These are phyloP conservation scores for Sphagnum fallax DNA, from an alignment of 228 moss, liverwort and hornwort species.

Conservation along the genomic window DNA sequence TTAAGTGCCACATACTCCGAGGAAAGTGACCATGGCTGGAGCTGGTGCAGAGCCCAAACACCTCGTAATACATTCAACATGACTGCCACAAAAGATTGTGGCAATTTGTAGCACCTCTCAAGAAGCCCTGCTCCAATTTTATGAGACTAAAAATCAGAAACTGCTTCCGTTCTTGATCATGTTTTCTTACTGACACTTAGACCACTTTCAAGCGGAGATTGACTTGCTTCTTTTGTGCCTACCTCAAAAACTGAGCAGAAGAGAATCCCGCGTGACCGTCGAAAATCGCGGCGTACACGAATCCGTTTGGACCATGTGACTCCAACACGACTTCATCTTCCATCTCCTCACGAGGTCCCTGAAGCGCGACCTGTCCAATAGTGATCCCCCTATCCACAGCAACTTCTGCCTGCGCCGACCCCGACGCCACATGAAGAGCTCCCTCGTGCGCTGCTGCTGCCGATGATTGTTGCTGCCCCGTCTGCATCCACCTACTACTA, in stretches of 20 bases:
- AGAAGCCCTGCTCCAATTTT: no score
- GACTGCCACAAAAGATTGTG: no score
- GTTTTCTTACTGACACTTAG: no score
- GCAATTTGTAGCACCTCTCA: no score
- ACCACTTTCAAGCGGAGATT: no score
- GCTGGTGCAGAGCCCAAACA: no score
- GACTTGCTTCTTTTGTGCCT: neutral
- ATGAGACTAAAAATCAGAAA: no score
- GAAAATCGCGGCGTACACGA: conserved; percentile 67
- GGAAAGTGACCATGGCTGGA: no score
- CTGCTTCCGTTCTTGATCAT: no score
- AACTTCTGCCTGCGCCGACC: conserved; percentile 45
- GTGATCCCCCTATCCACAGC: conserved; percentile 24
- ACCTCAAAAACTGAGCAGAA: conserved; percentile 59
- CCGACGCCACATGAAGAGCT: conserved; percentile 17
- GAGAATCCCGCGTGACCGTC: conserved; percentile 79
- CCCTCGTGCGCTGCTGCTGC: neutral
- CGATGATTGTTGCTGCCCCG: neutral
- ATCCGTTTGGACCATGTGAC: conserved; percentile 49
- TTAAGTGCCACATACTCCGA: no score
- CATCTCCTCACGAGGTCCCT: conserved; percentile 87
- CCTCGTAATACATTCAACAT: no score
- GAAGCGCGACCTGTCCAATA: conserved; percentile 50
- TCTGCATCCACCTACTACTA: neutral
- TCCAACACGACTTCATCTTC: conserved; percentile 70